These are phyloP conservation scores for Aspergillus candidus DNA, from an alignment of 2,329 filamentous ascomycete species.

Conservation along the genomic window DNA sequence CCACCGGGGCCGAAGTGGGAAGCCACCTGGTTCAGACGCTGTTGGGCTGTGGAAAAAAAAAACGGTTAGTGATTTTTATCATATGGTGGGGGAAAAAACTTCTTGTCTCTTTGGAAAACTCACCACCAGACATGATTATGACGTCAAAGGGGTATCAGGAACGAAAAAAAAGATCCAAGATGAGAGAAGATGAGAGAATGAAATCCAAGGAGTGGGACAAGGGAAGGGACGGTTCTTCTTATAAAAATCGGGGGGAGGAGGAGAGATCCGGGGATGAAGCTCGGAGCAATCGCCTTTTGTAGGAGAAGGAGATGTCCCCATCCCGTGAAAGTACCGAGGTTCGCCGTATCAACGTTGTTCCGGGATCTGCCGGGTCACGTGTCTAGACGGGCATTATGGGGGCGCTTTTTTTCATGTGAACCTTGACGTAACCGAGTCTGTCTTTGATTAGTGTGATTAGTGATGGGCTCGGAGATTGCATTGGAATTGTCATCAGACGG, in stretches of 20 bases:
- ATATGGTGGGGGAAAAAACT: no score
- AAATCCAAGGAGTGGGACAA: slow-evolving; percentile 1
- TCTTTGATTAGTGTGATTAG: slow-evolving; percentile 14
- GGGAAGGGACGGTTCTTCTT: slow-evolving; percentile 9
- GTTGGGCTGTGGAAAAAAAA: slow-evolving; percentile 41
- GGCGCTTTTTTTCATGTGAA: slow-evolving; percentile 17
- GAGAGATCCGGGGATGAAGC: slow-evolving; percentile 5
- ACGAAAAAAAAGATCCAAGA: slow-evolving; percentile 1
- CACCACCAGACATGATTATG: slow-evolving; percentile 40
- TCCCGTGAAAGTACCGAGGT: slow-evolving; percentile 30
- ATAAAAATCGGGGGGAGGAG: slow-evolving; percentile 7
- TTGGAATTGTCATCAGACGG: no score
- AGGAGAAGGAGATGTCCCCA: slow-evolving; percentile 16
- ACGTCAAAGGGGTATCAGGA: slow-evolving; percentile 14
- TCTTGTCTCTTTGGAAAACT: slow-evolving; percentile 7
- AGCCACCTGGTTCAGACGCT: slow-evolving; percentile 54
- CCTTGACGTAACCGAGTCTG: neutral
- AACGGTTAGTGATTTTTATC: slow-evolving; percentile 7
- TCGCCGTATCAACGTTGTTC: slow-evolving; percentile 22
- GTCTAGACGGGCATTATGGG: no score
- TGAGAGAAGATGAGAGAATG: neutral
- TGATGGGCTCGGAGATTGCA: slow-evolving; percentile 7
- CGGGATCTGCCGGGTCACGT: neutral
- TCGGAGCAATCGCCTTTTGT: neutral
- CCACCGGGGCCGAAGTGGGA: slow-evolving; percentile 47